These are phyloP conservation scores for Rehmannia glutinosa DNA, from an alignment of 257 asterid genomes.

Conservation along the genomic window DNA sequence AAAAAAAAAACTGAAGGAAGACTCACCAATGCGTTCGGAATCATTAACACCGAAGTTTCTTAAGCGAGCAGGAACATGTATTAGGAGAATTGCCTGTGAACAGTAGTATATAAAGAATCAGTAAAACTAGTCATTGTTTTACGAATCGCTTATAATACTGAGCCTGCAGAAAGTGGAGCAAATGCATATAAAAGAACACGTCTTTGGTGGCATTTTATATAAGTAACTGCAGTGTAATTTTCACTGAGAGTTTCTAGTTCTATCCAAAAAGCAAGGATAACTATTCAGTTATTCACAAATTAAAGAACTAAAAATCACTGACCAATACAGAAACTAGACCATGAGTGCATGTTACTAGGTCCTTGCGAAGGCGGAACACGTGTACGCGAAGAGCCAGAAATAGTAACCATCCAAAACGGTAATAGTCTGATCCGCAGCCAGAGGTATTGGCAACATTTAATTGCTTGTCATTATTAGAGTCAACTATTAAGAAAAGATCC, in stretches of 20 bases:
- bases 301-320: slow-evolving; percentile 34
- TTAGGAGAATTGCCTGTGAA: slow-evolving; percentile 76
- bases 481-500: slow-evolving; percentile 55
- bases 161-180: neutral
- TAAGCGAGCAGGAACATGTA: slow-evolving; percentile 68
- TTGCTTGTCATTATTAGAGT: slow-evolving; percentile 43
- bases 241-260: neutral
- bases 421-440: slow-evolving; percentile 42
- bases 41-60: slow-evolving; percentile 61
- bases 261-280: neutral
- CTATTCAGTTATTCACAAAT: neutral
- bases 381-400: slow-evolving; percentile 82
- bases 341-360: slow-evolving; percentile 82
- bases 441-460: slow-evolving; percentile 26
- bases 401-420: slow-evolving; percentile 95
- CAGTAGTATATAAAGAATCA: slow-evolving; percentile 21
- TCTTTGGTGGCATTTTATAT: neutral
- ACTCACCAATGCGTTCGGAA: slow-evolving; percentile 65
- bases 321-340: slow-evolving; percentile 89
- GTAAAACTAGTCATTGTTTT: slow-evolving; percentile 2
- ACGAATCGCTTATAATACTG: neutral
- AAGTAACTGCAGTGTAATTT: neutral
- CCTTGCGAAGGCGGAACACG: slow-evolving; percentile 67
- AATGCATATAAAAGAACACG: neutral
- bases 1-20: slow-evolving; percentile 1